Percentiles rank a stretch among this genome's conserved stretches.
phyloP scores from a whole-genome alignment of 176 grass and related monocot species.

The Zoysia pacifica region DNA sequence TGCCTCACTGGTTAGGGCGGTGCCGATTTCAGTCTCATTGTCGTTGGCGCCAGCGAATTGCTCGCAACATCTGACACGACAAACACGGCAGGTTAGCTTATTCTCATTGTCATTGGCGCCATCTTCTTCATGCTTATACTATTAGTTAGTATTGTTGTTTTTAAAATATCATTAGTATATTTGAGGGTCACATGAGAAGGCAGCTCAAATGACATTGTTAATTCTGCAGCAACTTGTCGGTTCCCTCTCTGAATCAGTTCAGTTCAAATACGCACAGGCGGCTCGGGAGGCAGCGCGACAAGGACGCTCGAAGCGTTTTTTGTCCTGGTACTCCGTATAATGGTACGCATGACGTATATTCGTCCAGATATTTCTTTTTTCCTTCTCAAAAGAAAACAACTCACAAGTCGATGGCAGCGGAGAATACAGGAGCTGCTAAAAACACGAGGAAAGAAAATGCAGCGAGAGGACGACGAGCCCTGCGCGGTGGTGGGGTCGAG shows the following conservation, averaged over 20 bases:
- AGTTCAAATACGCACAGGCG: conserved; percentile 23
- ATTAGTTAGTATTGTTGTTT: not conserved
- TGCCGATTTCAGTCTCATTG: not conserved
- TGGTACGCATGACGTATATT: not conserved
- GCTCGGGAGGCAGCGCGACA: conserved; percentile 50
- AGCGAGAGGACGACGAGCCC: conserved; percentile 2
- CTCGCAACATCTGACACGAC: conserved; percentile 13
- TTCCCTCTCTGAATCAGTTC: conserved; percentile 29
- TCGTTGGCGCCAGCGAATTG: not conserved
- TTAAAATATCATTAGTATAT: not conserved
- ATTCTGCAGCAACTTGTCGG: conserved; percentile 25
- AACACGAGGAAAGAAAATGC: conserved; percentile 38
- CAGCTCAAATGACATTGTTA: conserved; percentile 48
- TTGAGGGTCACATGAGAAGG: conserved; percentile 12
- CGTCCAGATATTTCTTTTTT: not conserved
- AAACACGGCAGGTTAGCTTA: not conserved
- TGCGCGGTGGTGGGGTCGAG: conserved; percentile 11
- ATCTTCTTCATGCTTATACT: conserved; percentile 13
- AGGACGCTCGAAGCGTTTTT: conserved; percentile 18
- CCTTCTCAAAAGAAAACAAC: not conserved
- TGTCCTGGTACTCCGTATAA: conserved; percentile 7
- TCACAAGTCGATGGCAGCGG: conserved; percentile 33
- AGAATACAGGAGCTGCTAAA: conserved; percentile 21
- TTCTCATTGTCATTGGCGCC: not conserved
- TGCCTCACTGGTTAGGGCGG: not conserved